Base-by-base conservation (phyloP, 371 early-diverging fungal species). In the Actinomortierella wolfii region DNA sequence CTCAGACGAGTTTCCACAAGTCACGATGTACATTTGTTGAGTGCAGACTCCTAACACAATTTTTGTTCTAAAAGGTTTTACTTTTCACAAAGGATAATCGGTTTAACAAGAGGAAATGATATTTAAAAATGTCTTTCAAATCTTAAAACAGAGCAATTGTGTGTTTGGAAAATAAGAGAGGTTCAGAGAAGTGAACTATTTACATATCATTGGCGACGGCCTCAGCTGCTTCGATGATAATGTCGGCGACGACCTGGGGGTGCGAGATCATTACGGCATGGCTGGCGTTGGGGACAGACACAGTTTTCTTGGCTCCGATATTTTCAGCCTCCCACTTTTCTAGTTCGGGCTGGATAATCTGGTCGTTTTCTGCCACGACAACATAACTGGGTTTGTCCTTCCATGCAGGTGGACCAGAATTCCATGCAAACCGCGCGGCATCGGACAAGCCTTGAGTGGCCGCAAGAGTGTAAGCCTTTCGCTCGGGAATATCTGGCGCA, bases 201-300 rank as follows among this genome's bases (percentile, higher is more conserved):
- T 34, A 34, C 7, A 6, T 34, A 11, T 34, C 34, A 4, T 34
- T 4, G 34, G 21, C 34, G 2, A 56, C 41, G 1, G 47, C 21
- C 6, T 54, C 23, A 23, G 61, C 61, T 15, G 61, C 61, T 29
- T 50, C 61, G 8, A 61, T 17, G 21, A 61, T 61, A 11, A 61
- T 1, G 0, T 14, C 49, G 7, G 55, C 55, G 28, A 61, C 55
- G 17, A 26, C 29, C 42, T 54, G 48, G 29, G 54, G 51, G 17
- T 49, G 61, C 0, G 55, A 55, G 23, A 48, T 48, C 34, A 54
- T 44, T 25, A 54, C 43, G 7, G 61, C 54, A 29, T 61, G 61
- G 3, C 41, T 40, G 1, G 61, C 13, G 20, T 8, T 20, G 2
- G 55, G 34, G 8, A 61, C n/a, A 3, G n/a, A 48, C 17, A 61